Conservation (phyloP, 352 stramenopile genomes). For the Phytophthora megakarya region DNA sequence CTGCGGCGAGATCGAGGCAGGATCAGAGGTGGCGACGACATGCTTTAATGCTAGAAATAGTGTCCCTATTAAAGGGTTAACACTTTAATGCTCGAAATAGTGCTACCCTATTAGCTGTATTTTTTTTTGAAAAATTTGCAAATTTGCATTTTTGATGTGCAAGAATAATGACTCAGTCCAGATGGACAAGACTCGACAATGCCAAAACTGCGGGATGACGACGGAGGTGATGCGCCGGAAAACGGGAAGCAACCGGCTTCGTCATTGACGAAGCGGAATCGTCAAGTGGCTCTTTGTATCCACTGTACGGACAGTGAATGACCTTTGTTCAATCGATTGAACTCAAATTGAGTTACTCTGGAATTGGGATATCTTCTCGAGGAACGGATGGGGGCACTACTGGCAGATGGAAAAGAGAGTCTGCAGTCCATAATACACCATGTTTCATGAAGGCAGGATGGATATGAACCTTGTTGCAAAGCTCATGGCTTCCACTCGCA, state of each 20-base stretch:
- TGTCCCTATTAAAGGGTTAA: no score
- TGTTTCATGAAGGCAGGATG: background rate
- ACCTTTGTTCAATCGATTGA: conserved; percentile 2
- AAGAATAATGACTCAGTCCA: background rate
- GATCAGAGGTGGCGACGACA: conserved; percentile 5
- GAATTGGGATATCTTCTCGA: conserved; percentile 9
- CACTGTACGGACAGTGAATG: conserved; percentile 9
- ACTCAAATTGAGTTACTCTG: no score
- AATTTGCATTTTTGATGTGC: no score
- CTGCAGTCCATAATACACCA: no score
- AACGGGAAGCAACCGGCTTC: conserved; percentile 12
- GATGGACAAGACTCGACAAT: conserved; percentile 1
- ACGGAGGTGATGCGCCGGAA: conserved; percentile 6
- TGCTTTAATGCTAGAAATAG: no score
- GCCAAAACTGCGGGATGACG: no score
- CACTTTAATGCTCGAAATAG: background rate
- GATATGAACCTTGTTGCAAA: background rate
- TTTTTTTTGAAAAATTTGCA: no score
- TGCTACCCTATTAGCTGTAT: background rate
- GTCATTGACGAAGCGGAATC: no score
- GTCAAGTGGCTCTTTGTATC: no score
- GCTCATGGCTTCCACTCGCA: background rate
- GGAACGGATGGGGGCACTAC: conserved; percentile 12
- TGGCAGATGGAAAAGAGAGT: conserved; percentile 16
- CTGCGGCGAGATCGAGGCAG: conserved; percentile 24